phyloP scores from a whole-genome alignment of 768 basidiomycete genomes.

The Kwoniella bestiolae region DNA sequence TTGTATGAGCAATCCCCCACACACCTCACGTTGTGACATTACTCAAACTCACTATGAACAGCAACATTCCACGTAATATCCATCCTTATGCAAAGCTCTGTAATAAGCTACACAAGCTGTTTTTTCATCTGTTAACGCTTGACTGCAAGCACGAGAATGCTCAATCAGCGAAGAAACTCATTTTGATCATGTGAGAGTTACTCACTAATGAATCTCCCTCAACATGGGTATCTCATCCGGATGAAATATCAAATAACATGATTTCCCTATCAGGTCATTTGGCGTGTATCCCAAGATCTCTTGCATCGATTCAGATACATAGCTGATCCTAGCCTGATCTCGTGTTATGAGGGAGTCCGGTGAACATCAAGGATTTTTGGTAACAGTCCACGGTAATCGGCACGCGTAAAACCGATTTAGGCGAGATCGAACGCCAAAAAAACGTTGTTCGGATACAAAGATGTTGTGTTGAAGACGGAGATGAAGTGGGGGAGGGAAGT shows the following conservation, averaged over 20 bases:
- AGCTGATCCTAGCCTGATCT: slow-evolving; percentile 29
- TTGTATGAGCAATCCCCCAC: no score
- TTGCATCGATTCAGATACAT: slow-evolving; percentile 43
- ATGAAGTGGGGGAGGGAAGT: background rate
- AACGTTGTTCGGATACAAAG: background rate
- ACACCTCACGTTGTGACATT: background rate
- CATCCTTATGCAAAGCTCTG: slow-evolving; percentile 31
- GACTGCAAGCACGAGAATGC: slow-evolving; percentile 18
- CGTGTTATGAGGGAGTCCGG: background rate
- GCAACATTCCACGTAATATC: slow-evolving; percentile 36
- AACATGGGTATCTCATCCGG: slow-evolving; percentile 45
- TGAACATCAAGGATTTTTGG: no score
- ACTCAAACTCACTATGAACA: slow-evolving; percentile 38
- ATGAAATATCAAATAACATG: slow-evolving; percentile 38
- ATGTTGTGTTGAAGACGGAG: background rate
- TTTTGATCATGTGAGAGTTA: background rate
- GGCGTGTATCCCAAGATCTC: slow-evolving; percentile 48
- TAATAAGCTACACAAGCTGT: slow-evolving; percentile 40
- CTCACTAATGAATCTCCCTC: slow-evolving; percentile 44
- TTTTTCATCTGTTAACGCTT: slow-evolving; percentile 32
- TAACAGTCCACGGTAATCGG: no score
- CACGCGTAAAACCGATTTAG: background rate
- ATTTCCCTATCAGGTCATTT: slow-evolving; percentile 35
- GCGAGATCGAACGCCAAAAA: background rate
- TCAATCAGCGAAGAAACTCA: background rate